Evolutionary conservation across 1,284 basidiomycete genomes (phyloP), one percentile per base, ranked within the genome.

Genomic region (Waitea zeae): DNA sequence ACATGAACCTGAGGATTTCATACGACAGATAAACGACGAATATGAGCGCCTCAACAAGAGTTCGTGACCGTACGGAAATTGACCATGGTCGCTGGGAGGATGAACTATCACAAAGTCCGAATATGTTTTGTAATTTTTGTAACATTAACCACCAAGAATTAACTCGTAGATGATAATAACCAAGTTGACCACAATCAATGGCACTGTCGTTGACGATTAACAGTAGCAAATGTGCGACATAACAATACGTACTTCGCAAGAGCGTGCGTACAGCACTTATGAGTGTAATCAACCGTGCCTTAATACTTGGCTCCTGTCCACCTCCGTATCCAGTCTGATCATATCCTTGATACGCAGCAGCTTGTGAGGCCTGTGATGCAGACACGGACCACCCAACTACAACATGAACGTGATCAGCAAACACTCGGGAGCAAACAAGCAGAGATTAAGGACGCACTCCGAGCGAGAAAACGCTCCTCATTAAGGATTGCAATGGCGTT

Each of bases 401-500:
- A 17, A 7, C n/a, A 39, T 38, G 38, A 7, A n/a, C 24, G 24
- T n/a, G 24, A 9, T 26, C 40, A 38, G 30, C 34, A 39, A 20
- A 26, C 39, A 26, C 41, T 20, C 13, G 4, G 24, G 4, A 4
- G 11, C 36, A 42, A 36, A 29, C 27, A 20, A 33, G 24, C 38
- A 14, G 27, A n/a, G 18, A 13, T 7, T 20, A 20, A 32, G 36
- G 33, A 70, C 81, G 48, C 52, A 96, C 93, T 89, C 53, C 81
- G 65, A 15, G 88, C 83, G 31, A 97, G 70, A 55, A 97, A 97
- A 1, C 92, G 70, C 47, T 97, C 92, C 56, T 97, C 92, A 49
- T 79, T 95, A 37, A 97, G 64, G 39, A 97, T 80, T 5, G 92
- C 92, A 49, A 96, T 71, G 19, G 88, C 86, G 54, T 97, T 97